phyloP scores from a whole-genome alignment of 768 basidiomycete genomes.

The Boletus edulis region DNA sequence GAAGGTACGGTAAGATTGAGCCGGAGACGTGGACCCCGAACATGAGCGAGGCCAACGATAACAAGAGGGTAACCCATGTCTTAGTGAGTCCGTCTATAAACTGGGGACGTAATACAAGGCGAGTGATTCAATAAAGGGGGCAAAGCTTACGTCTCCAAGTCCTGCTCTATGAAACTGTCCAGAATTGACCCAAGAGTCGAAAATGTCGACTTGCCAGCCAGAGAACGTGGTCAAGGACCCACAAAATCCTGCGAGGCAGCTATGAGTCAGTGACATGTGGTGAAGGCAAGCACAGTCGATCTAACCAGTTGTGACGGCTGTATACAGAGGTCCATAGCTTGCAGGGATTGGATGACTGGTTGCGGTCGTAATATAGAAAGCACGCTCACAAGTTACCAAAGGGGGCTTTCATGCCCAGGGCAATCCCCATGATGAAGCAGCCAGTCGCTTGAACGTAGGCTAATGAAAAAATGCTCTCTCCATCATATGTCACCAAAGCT shows the following conservation, averaged over 20 bases:
- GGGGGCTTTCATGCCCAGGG: slow-evolving; percentile 64
- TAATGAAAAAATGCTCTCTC: slow-evolving; percentile 73
- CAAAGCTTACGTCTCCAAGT: slow-evolving; percentile 63
- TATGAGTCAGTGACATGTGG: neutral
- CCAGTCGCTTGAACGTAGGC: slow-evolving; percentile 86
- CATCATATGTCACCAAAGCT: slow-evolving; percentile 73
- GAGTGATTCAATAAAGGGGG: neutral
- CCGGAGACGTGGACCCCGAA: slow-evolving; percentile 69
- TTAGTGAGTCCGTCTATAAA: slow-evolving; percentile 85
- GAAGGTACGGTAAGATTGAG: slow-evolving; percentile 40
- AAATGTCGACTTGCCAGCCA: slow-evolving; percentile 89
- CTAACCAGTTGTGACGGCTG: slow-evolving; percentile 81
- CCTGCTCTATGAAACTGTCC: slow-evolving; percentile 54
- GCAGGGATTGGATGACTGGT: slow-evolving; percentile 5
- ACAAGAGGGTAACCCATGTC: slow-evolving; percentile 71
- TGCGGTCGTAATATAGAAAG: slow-evolving; percentile 4
- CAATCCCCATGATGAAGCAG: slow-evolving; percentile 89
- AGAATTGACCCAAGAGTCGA: slow-evolving; percentile 79
- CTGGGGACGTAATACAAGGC: slow-evolving; percentile 39
- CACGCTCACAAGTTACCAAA: slow-evolving; percentile 69
- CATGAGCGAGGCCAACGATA: slow-evolving; percentile 72
- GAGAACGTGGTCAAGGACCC: slow-evolving; percentile 97
- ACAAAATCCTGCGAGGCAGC: slow-evolving; percentile 67
- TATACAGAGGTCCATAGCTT: slow-evolving; percentile 88
- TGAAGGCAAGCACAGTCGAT: neutral